A percentile compares a stretch with the other conserved stretches of the same genome.
Evolutionary conservation across 2,329 filamentous ascomycete species (phyloP).

Genomic region (Fusarium xylarioides): DNA sequence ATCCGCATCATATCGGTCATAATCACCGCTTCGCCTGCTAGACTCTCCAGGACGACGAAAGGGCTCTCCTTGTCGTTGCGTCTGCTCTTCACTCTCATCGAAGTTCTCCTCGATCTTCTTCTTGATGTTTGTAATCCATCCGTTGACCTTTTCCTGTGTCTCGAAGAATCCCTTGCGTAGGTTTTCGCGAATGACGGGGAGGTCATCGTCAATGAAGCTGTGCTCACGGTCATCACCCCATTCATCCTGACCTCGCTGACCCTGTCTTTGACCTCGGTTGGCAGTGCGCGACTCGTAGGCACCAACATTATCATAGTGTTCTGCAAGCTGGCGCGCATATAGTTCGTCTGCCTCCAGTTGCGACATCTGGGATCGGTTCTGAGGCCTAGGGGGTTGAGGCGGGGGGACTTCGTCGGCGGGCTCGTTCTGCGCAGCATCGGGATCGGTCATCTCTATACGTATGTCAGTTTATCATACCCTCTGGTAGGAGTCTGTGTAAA

Average conservation of each 20-base stretch:
- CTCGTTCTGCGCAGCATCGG: constrained; percentile 68
- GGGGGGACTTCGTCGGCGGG: constrained; percentile 67
- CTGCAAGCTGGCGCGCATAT: constrained; percentile 90
- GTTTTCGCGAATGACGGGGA: constrained; percentile 92
- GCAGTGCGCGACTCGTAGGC: constrained; percentile 66
- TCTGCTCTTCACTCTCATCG: constrained; percentile 68
- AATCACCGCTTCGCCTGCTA: constrained; percentile 81
- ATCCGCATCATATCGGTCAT: constrained; percentile 93
- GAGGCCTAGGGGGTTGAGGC: constrained; percentile 82
- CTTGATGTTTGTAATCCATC: constrained; percentile 89
- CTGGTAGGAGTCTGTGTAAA: not conserved
- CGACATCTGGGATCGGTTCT: constrained; percentile 69
- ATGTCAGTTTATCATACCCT: constrained; percentile 16
- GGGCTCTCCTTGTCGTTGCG: constrained; percentile 44
- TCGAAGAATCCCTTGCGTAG: constrained; percentile 94
- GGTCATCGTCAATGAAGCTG: constrained; percentile 95
- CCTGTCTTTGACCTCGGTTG: constrained; percentile 56
- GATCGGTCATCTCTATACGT: constrained; percentile 77
- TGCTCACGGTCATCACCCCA: constrained; percentile 74
- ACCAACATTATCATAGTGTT: constrained; percentile 80
- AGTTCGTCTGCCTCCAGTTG: constrained; percentile 92
- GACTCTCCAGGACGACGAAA: constrained; percentile 66
- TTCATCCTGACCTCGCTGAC: constrained; percentile 44
- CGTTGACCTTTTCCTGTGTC: constrained; percentile 91
- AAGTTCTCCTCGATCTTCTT: constrained; percentile 94